These are phyloP conservation scores for Oleoguttula mirabilis DNA, from an alignment of 495 filamentous ascomycete species.

Conservation along the genomic window DNA sequence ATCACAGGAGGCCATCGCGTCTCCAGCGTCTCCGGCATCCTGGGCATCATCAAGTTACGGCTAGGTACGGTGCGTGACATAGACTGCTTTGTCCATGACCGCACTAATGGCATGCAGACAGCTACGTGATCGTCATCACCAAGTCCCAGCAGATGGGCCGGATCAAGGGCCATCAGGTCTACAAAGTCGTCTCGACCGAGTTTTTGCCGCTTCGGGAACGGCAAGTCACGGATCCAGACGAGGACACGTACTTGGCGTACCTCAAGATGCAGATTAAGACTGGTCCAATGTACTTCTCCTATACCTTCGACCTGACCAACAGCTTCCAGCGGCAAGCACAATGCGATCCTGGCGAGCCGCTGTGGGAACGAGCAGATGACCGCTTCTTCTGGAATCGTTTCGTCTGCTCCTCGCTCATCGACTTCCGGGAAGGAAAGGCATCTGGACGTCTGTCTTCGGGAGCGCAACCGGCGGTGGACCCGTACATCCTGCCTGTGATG, in stretches of 20 bases:
- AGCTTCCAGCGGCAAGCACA: constrained; percentile 84
- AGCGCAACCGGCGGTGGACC: constrained; percentile 66
- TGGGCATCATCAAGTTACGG: constrained; percentile 81
- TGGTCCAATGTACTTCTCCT: constrained; percentile 95
- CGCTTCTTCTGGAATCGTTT: constrained; percentile 98
- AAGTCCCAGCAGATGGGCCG: constrained; percentile 85
- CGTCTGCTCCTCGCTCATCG: constrained; percentile 78
- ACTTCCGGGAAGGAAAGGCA: constrained; percentile 51
- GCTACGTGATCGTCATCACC: constrained; percentile 92
- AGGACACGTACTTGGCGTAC: constrained; percentile 75
- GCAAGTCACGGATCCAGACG: constrained; percentile 77
- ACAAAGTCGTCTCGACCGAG: constrained; percentile 82
- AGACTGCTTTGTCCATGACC: not conserved
- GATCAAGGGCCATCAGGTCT: constrained; percentile 83
- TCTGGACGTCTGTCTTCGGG: constrained; percentile 35
- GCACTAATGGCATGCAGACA: constrained; percentile 47
- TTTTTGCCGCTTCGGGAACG: constrained; percentile 90
- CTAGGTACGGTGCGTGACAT: constrained; percentile 51
- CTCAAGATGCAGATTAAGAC: constrained; percentile 66
- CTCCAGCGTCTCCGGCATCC: constrained; percentile 84
- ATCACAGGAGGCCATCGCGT: constrained; percentile 66
- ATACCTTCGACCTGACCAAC: constrained; percentile 89
- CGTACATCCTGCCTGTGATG: constrained; percentile 88
- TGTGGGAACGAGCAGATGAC: constrained; percentile 91
- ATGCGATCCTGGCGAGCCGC: constrained; percentile 50